Evolutionary conservation across 2,329 filamentous ascomycete genomes (phyloP).

Genomic region (Ophiocordyceps robertsii): DNA sequence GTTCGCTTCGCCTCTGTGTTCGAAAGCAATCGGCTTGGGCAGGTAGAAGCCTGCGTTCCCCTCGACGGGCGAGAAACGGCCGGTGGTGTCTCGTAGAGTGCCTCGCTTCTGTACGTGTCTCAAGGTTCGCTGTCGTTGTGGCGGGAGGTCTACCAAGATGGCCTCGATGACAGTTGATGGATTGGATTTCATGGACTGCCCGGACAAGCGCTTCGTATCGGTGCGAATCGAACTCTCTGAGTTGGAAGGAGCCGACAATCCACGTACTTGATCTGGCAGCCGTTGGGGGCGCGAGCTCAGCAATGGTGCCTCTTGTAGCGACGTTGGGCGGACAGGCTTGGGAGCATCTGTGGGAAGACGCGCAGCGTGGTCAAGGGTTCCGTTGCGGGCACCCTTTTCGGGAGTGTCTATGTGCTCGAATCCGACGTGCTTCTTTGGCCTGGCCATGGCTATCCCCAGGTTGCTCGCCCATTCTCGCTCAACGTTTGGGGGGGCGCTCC

Average conservation of each 20-base stretch:
- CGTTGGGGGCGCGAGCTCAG: slow-evolving; percentile 19
- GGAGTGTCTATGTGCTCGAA: slow-evolving; percentile 35
- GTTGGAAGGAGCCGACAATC: slow-evolving; percentile 17
- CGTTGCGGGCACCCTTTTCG: slow-evolving; percentile 15
- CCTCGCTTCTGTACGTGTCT: slow-evolving; percentile 47
- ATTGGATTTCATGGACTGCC: slow-evolving; percentile 39
- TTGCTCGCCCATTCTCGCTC: slow-evolving; percentile 25
- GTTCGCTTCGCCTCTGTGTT: slow-evolving; percentile 13
- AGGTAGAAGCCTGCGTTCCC: neutral
- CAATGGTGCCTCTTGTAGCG: slow-evolving; percentile 15
- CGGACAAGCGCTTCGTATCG: slow-evolving; percentile 37
- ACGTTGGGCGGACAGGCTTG: slow-evolving; percentile 32
- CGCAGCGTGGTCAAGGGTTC: slow-evolving; percentile 31
- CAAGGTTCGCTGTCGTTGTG: slow-evolving; percentile 37
- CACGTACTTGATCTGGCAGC: slow-evolving; percentile 6
- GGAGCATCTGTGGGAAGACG: slow-evolving; percentile 38
- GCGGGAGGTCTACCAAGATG: slow-evolving; percentile 35
- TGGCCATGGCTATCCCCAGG: too few species aligned
- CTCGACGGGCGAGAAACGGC: slow-evolving; percentile 4
- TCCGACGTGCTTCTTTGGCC: too few species aligned
- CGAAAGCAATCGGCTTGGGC: slow-evolving; percentile 4
- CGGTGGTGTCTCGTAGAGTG: slow-evolving; percentile 31
- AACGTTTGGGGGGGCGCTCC: slow-evolving; percentile 33
- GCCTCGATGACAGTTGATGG: slow-evolving; percentile 45
- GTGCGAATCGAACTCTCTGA: slow-evolving; percentile 25